phyloP scores from a whole-genome alignment of 2,329 filamentous ascomycete species.

The Alternaria infectoria region DNA sequence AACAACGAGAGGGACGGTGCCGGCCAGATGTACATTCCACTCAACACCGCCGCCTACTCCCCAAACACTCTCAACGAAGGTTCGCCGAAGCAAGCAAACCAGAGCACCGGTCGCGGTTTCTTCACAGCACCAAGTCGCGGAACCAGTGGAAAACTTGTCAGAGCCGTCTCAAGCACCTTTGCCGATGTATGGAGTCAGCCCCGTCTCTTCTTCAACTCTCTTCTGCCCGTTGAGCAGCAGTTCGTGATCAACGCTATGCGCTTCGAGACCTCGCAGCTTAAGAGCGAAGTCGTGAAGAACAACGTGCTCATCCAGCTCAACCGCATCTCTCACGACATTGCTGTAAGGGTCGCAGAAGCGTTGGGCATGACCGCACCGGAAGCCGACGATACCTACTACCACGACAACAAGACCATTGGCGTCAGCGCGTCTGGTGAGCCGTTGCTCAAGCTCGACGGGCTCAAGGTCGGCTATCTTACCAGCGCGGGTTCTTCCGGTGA shows the following conservation, averaged over 20 bases:
- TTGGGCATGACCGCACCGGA: conserved; percentile 65
- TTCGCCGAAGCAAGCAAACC: conserved; percentile 69
- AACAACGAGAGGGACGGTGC: conserved; percentile 79
- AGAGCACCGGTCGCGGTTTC: conserved; percentile 69
- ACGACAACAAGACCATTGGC: conserved; percentile 68
- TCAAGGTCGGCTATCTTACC: conserved; percentile 68
- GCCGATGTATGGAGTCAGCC: conserved; percentile 76
- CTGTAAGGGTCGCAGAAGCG: conserved; percentile 66
- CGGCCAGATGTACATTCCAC: conserved; percentile 71
- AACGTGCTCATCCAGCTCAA: conserved; percentile 75
- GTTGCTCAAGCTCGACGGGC: conserved; percentile 65
- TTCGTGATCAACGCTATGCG: conserved; percentile 75
- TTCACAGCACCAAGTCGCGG: conserved; percentile 69
- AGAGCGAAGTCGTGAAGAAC: conserved; percentile 63
- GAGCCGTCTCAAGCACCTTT: conserved; percentile 68
- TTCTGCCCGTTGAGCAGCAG: conserved; percentile 70
- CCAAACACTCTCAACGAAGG: conserved; percentile 72
- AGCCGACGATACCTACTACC: conserved; percentile 70
- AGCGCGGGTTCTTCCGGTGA: conserved; percentile 53
- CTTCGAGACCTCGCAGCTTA: conserved; percentile 70
- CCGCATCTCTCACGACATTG: conserved; percentile 70
- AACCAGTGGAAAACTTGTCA: conserved; percentile 60
- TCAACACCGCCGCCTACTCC: conserved; percentile 69
- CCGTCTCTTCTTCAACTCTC: conserved; percentile 75
- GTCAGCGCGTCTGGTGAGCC: conserved; percentile 66